Percentiles rank a stretch among this genome's conserved stretches.
phyloP scores from a whole-genome alignment of 2,329 filamentous ascomycete genomes.

The Ophioceras dolichostomum region DNA sequence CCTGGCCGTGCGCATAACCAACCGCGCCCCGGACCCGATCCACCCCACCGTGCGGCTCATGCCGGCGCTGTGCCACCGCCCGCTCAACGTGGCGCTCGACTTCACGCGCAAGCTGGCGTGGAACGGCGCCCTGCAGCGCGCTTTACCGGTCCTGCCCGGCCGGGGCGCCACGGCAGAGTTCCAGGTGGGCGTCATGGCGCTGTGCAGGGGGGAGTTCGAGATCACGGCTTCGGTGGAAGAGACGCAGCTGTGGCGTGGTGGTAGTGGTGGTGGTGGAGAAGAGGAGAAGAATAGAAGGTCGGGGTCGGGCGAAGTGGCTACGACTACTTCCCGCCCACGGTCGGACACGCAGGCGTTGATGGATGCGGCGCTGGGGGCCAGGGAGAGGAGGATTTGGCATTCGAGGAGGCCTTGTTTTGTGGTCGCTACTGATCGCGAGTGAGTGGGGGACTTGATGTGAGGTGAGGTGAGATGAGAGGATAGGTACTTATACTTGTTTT shows the following conservation, averaged over 20 bases:
- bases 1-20: conserved; percentile 59
- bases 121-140: conserved; percentile 73
- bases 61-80: conserved; percentile 63
- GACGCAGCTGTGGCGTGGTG: conserved; percentile 37
- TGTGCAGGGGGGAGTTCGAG: conserved; percentile 75
- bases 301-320: conserved; percentile 7
- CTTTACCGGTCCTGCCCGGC: conserved; percentile 49
- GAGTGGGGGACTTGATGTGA: not conserved
- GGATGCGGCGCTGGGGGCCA: conserved; percentile 44
- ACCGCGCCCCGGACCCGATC: conserved; percentile 57
- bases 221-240: conserved; percentile 74
- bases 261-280: not conserved
- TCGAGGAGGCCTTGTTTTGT: conserved; percentile 44
- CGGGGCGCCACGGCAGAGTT: conserved; percentile 46
- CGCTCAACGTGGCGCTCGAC: conserved; percentile 62
- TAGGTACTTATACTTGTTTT: too few species aligned
- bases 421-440: conserved; percentile 33
- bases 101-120: conserved; percentile 71
- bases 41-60: conserved; percentile 63
- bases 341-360: conserved; percentile 44
- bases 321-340: conserved; percentile 19
- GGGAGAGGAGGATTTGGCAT: conserved; percentile 54
- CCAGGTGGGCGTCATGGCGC: conserved; percentile 56
- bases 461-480: too few species aligned
- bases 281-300: conserved; percentile 12